phyloP scores from a whole-genome alignment of 192 early-diverging fungal species.

The Ramicandelaber brevisporus region DNA sequence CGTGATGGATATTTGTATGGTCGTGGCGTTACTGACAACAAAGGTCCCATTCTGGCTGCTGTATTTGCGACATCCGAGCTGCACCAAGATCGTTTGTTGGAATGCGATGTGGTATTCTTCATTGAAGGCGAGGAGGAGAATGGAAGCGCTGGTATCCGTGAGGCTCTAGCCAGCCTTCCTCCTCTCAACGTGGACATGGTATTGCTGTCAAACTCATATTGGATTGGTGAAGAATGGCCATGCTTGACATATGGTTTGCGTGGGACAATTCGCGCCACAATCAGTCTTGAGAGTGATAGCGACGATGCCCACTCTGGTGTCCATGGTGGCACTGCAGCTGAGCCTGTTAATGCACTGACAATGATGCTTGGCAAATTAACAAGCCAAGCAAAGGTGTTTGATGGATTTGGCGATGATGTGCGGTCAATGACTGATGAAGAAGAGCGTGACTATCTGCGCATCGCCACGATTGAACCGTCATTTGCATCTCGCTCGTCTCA shows the following conservation, averaged over 20 bases:
- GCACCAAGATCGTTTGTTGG: slow-evolving; percentile 21
- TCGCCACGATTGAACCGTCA: slow-evolving; percentile 8
- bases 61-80: slow-evolving; percentile 47
- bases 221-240: slow-evolving; percentile 48
- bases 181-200: slow-evolving; percentile 5
- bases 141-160: slow-evolving; percentile 37
- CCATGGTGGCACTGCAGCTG: slow-evolving; percentile 43
- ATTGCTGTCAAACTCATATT: slow-evolving; percentile 42
- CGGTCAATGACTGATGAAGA: slow-evolving; percentile 22
- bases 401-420: slow-evolving; percentile 41
- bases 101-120: slow-evolving; percentile 40
- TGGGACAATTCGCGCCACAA: slow-evolving; percentile 36
- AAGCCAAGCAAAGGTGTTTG: slow-evolving; percentile 21
- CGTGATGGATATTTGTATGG: slow-evolving; percentile 49
- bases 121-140: slow-evolving; percentile 62
- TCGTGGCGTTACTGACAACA: slow-evolving; percentile 57
- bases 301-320: slow-evolving; percentile 55
- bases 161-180: slow-evolving; percentile 10
- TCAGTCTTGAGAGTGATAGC: slow-evolving; percentile 17
- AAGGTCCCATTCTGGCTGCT: slow-evolving; percentile 46
- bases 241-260: slow-evolving; percentile 59
- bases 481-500: slow-evolving; percentile 1
- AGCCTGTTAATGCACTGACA: slow-evolving; percentile 41
- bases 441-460: slow-evolving; percentile 11
- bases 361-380: slow-evolving; percentile 27